Base-by-base conservation (phyloP, 257 asterid species). In the Parsonsia alboflavescens region DNA sequence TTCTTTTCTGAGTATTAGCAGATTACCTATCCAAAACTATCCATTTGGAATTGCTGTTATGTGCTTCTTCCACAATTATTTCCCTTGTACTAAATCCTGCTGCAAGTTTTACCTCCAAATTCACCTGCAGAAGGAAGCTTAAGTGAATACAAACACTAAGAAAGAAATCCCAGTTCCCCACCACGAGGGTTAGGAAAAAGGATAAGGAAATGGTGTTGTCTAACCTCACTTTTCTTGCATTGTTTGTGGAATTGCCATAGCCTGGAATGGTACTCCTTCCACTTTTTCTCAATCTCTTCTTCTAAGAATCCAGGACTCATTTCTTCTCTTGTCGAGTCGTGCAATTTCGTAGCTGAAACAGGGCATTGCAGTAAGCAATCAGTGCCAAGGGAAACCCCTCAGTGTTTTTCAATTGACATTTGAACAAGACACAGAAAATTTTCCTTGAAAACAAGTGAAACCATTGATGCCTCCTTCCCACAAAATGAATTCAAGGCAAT, bases 71-170 rank as follows among this genome's bases (percentile, higher is more conserved):
- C 44, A 73, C 33, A 10, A 66, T 73, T 30, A 73, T 56, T 8
- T 73, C 46, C 56, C 76, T 73, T 19, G 76, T 66, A 73, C 62
- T 52, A 58, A 53, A 73, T 73, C 76, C 76, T 57, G 76, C 76
- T 22, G 76, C 69, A 30, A 73, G 76, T 39, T 58, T 73, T 42
- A 57, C 52, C 24, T 73, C 76, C 53, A 73, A 61, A 30, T 73
- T 73, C 53, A 73, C 76, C 76, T 73, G 68, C 69, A 73, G 10
- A 61, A 8, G n/a, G 61, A 10, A 56, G 11, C 24, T 4, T 28
- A 54, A 26, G 17, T 52, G 58, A 52, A 7, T 17, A 19, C 17
- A 13, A 16, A 21, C 16, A 52, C 24, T n/a, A 17, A 8, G 49
- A n/a, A 2, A 10, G 2, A 36, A 54, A 57, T 2, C 46, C 28